phyloP scores from a whole-genome alignment of 148 eudicot species.

The Pouteria glomerata region DNA sequence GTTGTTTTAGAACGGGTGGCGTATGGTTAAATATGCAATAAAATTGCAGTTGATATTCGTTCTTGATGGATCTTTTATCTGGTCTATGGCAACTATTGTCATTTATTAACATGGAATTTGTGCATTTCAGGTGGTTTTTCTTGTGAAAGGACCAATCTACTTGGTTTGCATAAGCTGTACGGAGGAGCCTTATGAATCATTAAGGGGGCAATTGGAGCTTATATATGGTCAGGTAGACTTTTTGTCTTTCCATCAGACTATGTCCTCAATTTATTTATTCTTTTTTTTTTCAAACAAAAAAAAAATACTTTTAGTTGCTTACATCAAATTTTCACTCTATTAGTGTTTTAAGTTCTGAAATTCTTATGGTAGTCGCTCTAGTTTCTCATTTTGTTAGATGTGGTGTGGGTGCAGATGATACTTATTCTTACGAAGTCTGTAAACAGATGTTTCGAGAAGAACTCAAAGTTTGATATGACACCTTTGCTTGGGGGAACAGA shows the following conservation, averaged over 20 bases:
- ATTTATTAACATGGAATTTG: neutral
- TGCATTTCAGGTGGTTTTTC: slow-evolving; percentile 71
- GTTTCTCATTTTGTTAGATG: slow-evolving; percentile 8
- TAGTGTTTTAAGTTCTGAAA: neutral
- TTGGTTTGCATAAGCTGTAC: slow-evolving; percentile 98
- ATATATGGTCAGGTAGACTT: slow-evolving; percentile 85
- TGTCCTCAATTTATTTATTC: neutral
- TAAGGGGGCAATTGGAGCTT: slow-evolving; percentile 82
- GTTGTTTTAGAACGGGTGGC: neutral
- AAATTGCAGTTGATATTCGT: neutral
- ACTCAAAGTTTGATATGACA: slow-evolving; percentile 95
- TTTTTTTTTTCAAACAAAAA: too few species aligned
- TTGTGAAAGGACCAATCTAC: slow-evolving; percentile 91
- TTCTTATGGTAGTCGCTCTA: neutral
- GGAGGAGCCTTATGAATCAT: slow-evolving; percentile 82
- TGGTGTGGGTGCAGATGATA: slow-evolving; percentile 61
- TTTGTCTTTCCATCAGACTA: slow-evolving; percentile 3
- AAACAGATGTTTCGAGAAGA: slow-evolving; percentile 93
- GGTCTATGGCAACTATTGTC: neutral
- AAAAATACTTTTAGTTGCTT: neutral
- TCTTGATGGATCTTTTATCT: neutral
- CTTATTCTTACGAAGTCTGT: slow-evolving; percentile 95
- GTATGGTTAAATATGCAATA: neutral
- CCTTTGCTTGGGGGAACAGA: slow-evolving; percentile 99
- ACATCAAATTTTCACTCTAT: neutral